Percentiles rank a stretch among this genome's conserved stretches.
Conservation (phyloP, 1,284 basidiomycete species). For the Heimioporus retisporus region DNA sequence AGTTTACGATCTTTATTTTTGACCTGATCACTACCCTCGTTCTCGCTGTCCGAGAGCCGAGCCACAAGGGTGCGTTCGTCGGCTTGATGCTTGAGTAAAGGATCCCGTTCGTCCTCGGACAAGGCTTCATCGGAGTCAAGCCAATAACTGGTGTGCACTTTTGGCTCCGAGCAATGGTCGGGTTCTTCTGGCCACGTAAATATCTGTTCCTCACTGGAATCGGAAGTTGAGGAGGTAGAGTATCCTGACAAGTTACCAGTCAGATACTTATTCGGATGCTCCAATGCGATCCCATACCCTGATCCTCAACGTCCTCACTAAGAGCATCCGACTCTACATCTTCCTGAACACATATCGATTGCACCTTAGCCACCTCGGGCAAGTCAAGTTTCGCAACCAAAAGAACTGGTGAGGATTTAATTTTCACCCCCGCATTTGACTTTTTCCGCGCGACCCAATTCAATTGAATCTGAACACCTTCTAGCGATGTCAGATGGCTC, state of each 20-base stretch:
- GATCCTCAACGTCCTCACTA: conserved; percentile 18
- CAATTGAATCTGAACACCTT: conserved; percentile 52
- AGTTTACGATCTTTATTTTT: conserved; percentile 6
- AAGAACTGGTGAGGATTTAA: conserved; percentile 11
- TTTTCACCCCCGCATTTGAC: conserved; percentile 16
- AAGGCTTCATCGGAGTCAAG: conserved; percentile 33
- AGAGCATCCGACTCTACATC: conserved; percentile 6
- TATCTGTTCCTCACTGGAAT: conserved; percentile 14
- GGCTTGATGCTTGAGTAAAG: conserved; percentile 20
- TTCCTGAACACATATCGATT: conserved; percentile 1
- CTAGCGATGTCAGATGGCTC: conserved; percentile 12
- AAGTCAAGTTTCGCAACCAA: conserved; percentile 34
- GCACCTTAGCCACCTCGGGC: neutral
- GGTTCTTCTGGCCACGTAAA: conserved; percentile 25
- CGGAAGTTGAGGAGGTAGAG: conserved; percentile 22
- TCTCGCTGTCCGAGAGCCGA: conserved; percentile 22
- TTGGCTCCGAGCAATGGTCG: conserved; percentile 18
- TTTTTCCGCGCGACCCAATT: conserved; percentile 25
- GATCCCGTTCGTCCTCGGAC: conserved; percentile 33
- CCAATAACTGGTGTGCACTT: conserved; percentile 35
- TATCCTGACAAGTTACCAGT: conserved; percentile 14
- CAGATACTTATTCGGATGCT: neutral
- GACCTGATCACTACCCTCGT: neutral
- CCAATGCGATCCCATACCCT: conserved; percentile 12
- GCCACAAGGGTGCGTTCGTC: conserved; percentile 7